A percentile compares a stretch with the other conserved stretches of the same genome.
Evolutionary conservation across 768 basidiomycete species (phyloP).

Genomic region (Mrakia gelida): DNA sequence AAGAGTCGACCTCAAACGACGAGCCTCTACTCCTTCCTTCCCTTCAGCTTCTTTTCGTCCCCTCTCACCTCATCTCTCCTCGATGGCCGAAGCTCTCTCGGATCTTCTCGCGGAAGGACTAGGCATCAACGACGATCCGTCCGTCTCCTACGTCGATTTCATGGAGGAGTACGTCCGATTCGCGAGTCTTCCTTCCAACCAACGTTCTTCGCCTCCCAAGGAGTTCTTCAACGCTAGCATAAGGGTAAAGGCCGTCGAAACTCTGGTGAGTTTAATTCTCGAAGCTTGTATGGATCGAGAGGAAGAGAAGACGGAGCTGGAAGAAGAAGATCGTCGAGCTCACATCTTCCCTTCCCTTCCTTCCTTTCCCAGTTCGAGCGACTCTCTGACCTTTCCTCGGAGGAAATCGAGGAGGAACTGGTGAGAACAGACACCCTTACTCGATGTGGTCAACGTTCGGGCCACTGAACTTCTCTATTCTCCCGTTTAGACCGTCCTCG

Average conservation of each 20-base stretch:
- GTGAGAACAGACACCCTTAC: neutral
- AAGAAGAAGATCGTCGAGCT: neutral
- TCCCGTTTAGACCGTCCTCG: neutral
- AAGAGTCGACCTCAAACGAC: too few relatives aligned
- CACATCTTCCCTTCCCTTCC: neutral
- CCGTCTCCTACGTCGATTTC: neutral
- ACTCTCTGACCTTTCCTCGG: neutral
- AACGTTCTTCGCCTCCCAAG: neutral
- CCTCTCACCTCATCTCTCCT: neutral
- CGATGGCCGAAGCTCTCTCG: neutral
- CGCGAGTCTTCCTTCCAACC: neutral
- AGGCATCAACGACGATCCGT: neutral
- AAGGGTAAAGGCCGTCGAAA: neutral
- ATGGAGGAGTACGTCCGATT: neutral
- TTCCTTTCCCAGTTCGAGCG: neutral
- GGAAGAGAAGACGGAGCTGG: neutral
- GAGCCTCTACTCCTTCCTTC: too few relatives aligned
- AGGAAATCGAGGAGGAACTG: neutral
- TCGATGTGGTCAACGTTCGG: neutral
- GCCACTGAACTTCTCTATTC: neutral
- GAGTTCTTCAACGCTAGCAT: neutral
- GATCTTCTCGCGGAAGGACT: constrained; percentile 12
- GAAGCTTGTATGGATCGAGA: neutral
- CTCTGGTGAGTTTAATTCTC: neutral
- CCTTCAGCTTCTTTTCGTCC: too few relatives aligned